phyloP scores from a whole-genome alignment of 106 monocot genomes.

The Allium sativum region DNA sequence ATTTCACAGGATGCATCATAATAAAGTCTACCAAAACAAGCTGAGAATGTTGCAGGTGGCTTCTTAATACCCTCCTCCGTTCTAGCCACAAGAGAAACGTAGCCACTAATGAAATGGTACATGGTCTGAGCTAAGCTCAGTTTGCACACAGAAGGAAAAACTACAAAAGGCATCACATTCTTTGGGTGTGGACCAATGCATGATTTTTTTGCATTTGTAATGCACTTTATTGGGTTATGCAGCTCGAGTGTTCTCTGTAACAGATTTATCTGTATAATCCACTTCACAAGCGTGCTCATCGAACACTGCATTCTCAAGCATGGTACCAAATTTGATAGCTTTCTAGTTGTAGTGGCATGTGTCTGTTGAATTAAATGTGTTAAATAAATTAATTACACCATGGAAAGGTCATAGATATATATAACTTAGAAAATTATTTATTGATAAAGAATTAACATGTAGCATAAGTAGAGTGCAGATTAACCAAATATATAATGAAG shows the following conservation, averaged over 20 bases:
- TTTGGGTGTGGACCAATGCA: constrained; percentile 41
- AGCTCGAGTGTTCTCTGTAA: constrained; percentile 43
- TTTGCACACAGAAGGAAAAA: constrained; percentile 43
- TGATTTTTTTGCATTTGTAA: constrained; percentile 38
- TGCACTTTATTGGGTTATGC: constrained; percentile 42
- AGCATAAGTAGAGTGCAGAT: no score
- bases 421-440: no score
- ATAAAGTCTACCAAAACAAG: constrained; percentile 44
- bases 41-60: constrained; percentile 44
- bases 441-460: no score
- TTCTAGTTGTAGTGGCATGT: no score
- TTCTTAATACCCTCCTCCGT: constrained; percentile 50
- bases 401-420: no score
- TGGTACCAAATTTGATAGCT: no score
- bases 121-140: constrained; percentile 46
- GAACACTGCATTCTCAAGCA: no score
- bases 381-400: no score
- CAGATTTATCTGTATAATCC: constrained; percentile 31
- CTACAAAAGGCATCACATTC: constrained; percentile 43
- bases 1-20: constrained; percentile 39
- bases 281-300: no score
- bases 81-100: constrained; percentile 38
- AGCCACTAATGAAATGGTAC: constrained; percentile 56
- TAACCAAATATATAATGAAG: no score
- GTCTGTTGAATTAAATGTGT: no score